Conservation (phyloP, 2,329 filamentous ascomycete species). For the Colletotrichum tabaci region DNA sequence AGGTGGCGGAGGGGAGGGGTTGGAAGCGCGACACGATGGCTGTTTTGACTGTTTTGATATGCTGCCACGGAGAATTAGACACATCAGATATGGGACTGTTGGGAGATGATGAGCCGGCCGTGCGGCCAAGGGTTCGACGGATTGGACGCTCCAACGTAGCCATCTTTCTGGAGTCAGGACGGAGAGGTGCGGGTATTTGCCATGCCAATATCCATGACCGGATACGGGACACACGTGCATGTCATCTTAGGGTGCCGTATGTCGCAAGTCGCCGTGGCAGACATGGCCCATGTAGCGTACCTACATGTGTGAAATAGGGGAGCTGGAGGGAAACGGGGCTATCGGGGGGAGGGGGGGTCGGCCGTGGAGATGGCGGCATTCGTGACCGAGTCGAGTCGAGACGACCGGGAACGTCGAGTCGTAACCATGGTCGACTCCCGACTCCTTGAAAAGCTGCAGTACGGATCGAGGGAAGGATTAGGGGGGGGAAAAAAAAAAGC, state of each 20-base stretch:
- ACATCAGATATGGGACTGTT: not conserved
- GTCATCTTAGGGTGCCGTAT: constrained; percentile 29
- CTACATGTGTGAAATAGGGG: constrained; percentile 28
- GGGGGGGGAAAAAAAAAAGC: not conserved
- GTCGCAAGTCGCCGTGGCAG: constrained; percentile 2
- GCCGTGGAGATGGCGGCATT: constrained; percentile 33
- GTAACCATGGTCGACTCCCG: constrained; percentile 8
- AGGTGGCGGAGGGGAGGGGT: constrained; percentile 11
- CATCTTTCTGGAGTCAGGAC: constrained; percentile 30
- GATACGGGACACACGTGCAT: constrained; percentile 38
- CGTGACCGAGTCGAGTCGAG: constrained; percentile 35
- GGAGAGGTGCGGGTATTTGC: constrained; percentile 15
- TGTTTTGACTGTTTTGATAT: constrained; percentile 34
- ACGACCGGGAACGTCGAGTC: constrained; percentile 29
- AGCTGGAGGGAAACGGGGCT: constrained; percentile 23
- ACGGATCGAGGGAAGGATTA: not conserved
- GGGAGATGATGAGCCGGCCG: constrained; percentile 32
- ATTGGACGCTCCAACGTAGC: constrained; percentile 33
- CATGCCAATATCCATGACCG: constrained; percentile 9
- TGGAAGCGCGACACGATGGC: constrained; percentile 19
- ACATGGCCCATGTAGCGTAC: constrained; percentile 4
- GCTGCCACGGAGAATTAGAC: constrained; percentile 28
- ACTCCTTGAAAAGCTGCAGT: not conserved
- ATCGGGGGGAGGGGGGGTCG: not conserved
- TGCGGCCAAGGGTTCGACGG: constrained; percentile 36